Base-by-base conservation (phyloP, 768 basidiomycete genomes). In the Nevesoporus exiguus region DNA sequence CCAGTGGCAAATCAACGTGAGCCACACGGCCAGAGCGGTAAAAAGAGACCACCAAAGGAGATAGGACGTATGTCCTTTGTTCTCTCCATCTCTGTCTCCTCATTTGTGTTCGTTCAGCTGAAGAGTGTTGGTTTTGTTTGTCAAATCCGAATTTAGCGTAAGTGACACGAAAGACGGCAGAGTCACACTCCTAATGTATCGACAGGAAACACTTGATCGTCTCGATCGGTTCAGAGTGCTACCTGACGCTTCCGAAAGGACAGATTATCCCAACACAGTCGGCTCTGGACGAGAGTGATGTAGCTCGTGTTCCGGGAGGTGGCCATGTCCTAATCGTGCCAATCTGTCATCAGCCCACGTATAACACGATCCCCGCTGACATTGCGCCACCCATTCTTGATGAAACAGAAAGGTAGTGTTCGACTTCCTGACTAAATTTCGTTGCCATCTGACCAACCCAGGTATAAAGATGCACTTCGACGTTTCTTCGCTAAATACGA, bases 121-220 rank as follows among this genome's bases (percentile, higher is more conserved):
- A 90, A 52, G 90, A 94, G 69, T 98, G 96, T 71, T 98, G 96
- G 96, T 98, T 99, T 75, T 99, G 97, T 69, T 71, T 99, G 49
- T 95, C 93, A 39, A 98, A 98, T 66, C 95, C 96, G 1, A 86
- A 83, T 61, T 77, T 98, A 36, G 87, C 91, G 85, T 92, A 66
- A 58, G 88, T 79, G 22, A 36, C 33, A 3, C 47, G 48, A 30
- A 41, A 42, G 31, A 27, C 43, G n/a, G 19, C 7, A 1, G 29
- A 17, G 7, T 34, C 5, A 27, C 17, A 15, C 65, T 49, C 24
- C 48, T 58, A 31, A 59, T 45, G 3, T 41, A 46, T 29, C 15
- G 19, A 27, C 58, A 95, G 92, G 54, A 99, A 98, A 74, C 92
- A 98, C 65, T 83, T 98, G 58, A 95, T 99, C 58, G 90, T 94